These are phyloP conservation scores for Yamadazyma atlantica DNA, from an alignment of 1,139 yeast genomes.

Conservation along the genomic window DNA sequence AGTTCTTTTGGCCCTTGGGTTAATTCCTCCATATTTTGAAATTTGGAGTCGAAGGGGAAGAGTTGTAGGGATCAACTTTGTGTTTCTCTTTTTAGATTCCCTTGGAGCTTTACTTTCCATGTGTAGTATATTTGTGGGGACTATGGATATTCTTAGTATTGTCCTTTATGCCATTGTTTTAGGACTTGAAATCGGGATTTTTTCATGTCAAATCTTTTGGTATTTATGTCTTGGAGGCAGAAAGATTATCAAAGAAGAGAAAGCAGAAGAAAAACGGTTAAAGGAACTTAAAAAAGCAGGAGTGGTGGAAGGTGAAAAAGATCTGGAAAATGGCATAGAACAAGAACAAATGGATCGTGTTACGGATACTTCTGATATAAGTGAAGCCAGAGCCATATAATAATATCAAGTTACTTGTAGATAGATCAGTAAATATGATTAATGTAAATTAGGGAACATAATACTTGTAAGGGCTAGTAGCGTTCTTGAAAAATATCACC, in stretches of 20 bases:
- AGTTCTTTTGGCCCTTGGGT: conserved; percentile 69
- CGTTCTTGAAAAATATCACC: no score
- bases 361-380: neutral
- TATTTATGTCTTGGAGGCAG: conserved; percentile 47
- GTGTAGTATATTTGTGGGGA: conserved; percentile 60
- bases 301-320: neutral
- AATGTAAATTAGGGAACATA: no score
- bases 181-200: conserved; percentile 74
- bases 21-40: conserved; percentile 88
- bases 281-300: conserved; percentile 2
- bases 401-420: neutral
- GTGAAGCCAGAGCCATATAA: neutral
- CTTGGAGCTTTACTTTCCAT: conserved; percentile 79
- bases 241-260: conserved; percentile 23
- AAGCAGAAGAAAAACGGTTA: conserved; percentile 13
- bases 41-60: conserved; percentile 74
- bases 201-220: conserved; percentile 71
- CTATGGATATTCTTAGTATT: conserved; percentile 74
- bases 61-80: conserved; percentile 84
- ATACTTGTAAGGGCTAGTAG: neutral
- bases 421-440: neutral
- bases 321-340: neutral
- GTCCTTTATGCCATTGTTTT: conserved; percentile 72
- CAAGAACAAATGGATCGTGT: neutral
- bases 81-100: conserved; percentile 76